Evolutionary conservation across 495 filamentous ascomycete genomes (phyloP), one percentile per base, ranked within the genome.

Genomic region (Penicillium pancosmium): DNA sequence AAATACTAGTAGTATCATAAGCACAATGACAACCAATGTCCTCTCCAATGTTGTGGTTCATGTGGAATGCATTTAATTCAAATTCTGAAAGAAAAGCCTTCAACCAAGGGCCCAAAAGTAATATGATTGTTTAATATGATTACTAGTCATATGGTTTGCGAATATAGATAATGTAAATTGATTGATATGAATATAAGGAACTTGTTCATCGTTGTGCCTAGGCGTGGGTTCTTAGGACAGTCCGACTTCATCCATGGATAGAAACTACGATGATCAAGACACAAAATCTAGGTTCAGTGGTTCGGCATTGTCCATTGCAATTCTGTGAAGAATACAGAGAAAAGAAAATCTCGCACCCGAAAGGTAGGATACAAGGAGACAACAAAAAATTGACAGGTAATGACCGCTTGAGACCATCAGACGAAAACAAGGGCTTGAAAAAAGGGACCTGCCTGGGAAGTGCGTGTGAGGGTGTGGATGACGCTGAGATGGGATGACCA

Each of bases 351-450:
- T 65, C 53, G 31, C 53, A 49, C 53, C 41, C 52, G 49, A 38
- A 50, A 36, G 27, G 41, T 9, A 55, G 59, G 27, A 52, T 50
- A 55, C 46, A 51, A 34, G 47, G 56, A 43, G 25, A 61, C 21
- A 52, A 34, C 50, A 48, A 55, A 54, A 55, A 54, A 40, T 46
- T 35, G 49, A 53, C 57, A 65, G 59, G 57, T 54, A 60, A 61
- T 61, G 62, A 66, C 65, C 67, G 57, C 65, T 63, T 63, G 61
- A 65, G 56, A 61, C 67, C 53, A 58, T 63, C 44, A 52, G 59
- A 56, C 25, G 52, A 61, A 60, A 61, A 64, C 52, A 58, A 65
- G 56, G 64, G 57, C 49, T 43, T 36, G 41, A 48, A 52, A 31
- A 31, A 55, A 68, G 65, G 65, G 54, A 60, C 62, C 65, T 68